These are phyloP conservation scores for Talaromyces amestolkiae DNA, from an alignment of 2,329 filamentous ascomycete genomes.

Conservation along the genomic window DNA sequence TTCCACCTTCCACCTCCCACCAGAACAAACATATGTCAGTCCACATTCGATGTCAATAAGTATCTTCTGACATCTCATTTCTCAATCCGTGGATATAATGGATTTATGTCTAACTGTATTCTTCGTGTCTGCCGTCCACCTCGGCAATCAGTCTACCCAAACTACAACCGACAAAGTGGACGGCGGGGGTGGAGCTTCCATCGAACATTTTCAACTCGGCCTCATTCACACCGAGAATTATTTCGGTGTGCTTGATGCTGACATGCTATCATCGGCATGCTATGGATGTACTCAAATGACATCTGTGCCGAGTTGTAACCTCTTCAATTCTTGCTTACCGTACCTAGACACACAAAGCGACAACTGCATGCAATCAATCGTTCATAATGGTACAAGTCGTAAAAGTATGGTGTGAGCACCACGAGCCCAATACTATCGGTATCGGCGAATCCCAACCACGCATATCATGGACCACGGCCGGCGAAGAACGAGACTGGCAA, in stretches of 20 bases:
- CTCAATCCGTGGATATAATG: background rate
- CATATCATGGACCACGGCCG: background rate
- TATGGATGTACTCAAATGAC: background rate
- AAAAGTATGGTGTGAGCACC: background rate
- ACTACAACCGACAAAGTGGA: background rate
- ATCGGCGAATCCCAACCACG: background rate
- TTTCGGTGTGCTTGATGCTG: background rate
- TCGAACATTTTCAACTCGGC: background rate
- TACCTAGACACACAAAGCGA: background rate
- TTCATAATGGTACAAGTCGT: background rate
- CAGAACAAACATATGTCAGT: background rate
- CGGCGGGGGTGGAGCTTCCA: background rate
- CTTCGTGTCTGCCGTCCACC: background rate
- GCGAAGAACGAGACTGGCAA: slow-evolving; percentile 23
- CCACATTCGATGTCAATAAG: background rate
- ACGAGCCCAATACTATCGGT: background rate
- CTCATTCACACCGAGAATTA: background rate
- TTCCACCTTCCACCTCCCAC: background rate
- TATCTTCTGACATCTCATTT: background rate
- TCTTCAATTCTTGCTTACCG: no score
- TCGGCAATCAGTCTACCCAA: background rate
- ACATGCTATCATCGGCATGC: background rate
- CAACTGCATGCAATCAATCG: background rate
- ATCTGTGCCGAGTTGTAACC: background rate
- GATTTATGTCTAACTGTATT: no score